These are phyloP conservation scores for Micractinium conductrix DNA, from an alignment of 139 green algal species.

Conservation along the genomic window DNA sequence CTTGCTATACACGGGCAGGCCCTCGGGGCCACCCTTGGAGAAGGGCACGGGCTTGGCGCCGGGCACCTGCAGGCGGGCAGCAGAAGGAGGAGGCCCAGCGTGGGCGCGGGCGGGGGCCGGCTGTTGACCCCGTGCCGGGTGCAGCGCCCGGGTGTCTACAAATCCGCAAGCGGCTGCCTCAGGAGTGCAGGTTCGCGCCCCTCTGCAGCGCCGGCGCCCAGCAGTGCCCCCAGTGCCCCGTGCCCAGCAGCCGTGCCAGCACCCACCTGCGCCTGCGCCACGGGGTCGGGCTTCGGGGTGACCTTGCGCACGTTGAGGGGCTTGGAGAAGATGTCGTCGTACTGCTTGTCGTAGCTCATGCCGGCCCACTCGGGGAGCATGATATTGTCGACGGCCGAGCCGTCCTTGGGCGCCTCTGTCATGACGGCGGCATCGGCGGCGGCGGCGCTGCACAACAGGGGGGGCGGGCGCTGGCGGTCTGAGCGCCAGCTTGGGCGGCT, in stretches of 20 bases:
- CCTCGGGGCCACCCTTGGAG: too few relatives aligned
- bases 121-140: too few relatives aligned
- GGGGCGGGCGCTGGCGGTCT: neutral
- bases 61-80: too few relatives aligned
- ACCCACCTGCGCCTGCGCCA: constrained; percentile 57
- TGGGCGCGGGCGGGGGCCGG: too few relatives aligned
- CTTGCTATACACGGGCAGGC: constrained; percentile 66
- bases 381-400: neutral
- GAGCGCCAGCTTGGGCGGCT: neutral
- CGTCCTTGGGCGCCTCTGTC: neutral
- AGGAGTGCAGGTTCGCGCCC: too few relatives aligned
- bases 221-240: too few relatives aligned
- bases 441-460: neutral
- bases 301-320: constrained; percentile 66
- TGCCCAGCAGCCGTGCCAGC: neutral
- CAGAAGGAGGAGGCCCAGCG: too few relatives aligned
- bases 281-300: constrained; percentile 80
- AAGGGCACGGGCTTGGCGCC: constrained; percentile 64
- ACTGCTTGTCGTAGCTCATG: constrained; percentile 65
- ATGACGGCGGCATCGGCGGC: neutral
- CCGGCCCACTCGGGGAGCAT: constrained; percentile 25
- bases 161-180: too few relatives aligned
- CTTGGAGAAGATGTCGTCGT: constrained; percentile 74
- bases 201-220: too few relatives aligned
- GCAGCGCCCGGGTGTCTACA: too few relatives aligned